Evolutionary conservation across 2,329 filamentous ascomycete species (phyloP), one percentile per base, ranked within the genome.

Genomic region (Exophiala oligosperma): DNA sequence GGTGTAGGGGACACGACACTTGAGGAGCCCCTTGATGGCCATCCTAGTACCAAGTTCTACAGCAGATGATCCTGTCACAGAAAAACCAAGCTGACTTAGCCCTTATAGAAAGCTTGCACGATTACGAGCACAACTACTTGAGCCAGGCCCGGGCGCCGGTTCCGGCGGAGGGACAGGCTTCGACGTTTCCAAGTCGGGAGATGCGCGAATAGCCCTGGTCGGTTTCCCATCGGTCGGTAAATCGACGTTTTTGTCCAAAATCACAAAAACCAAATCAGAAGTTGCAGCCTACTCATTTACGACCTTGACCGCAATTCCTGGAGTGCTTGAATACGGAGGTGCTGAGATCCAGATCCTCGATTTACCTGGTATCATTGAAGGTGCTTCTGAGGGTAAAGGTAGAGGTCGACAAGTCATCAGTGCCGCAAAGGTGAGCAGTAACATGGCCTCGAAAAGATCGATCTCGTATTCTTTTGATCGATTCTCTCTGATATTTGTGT

Each of bases 181-280:
- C 73, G 90, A 93, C 71, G 94, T 99, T 43, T 94, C 89, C 73
- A 99, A 99, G 77, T 93, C 89, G 65, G 94, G 94, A 63, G 94
- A 99, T 79, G 94, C 94, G 12, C 87, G 94, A 70, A 97, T 99
- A 76, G 92, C 95, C 1, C 85, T 99, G 1, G 95, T 99, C 54
- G 94, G 94, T n/a, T 99, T 99, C 69, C 94, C 95, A 0, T 99
- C 95, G 0, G 94, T 99, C 52, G 94, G 94, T 73, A 99, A 99
- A 79, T 99, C 94, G 2, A 99, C 94, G 0, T 97, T 99, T 72
- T 75, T 99, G n/a, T 97, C 92, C 49, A 97, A 97, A 72, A 95
- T 99, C 73, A 99, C 94, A 50, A 97, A 96, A 78, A 99, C 95
- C 40, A 92, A 91, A 71, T 96, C 92, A 51, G 93, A 97, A 73